Base-by-base conservation (phyloP, 306 rosid species). In the Erythrophleum fordii region DNA sequence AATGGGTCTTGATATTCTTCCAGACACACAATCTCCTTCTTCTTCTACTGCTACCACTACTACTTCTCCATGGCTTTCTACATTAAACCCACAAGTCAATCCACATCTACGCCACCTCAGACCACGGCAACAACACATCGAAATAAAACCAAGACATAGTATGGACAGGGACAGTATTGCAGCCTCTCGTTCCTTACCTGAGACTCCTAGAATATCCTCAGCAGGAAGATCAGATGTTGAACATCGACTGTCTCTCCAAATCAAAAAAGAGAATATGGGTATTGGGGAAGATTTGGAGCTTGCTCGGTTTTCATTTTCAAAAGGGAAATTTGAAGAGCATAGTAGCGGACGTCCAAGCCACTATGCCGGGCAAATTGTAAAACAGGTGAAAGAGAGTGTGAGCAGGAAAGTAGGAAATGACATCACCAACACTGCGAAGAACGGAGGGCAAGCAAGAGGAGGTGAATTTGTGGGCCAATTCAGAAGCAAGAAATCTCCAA, bases 1-100 rank as follows among this genome's bases (percentile, higher is more conserved):
- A 51, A 95, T 95, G 99, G 99, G 98, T 73, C 93, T 95, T 44
- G 99, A 95, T 72, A 93, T 89, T 85, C 97, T 95, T 75, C 98
- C 98, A 4, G 97, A 85, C 49, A 45, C 86, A 52, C 69, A 73
- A 25, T 86, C 92, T 59, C 89, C 95, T 3, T 73, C 77, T 31
- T 71, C 89, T 55, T 72, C 81, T 11, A 75, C 89, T 4, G 12
- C 67, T 14, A 56, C 90, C 39, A 80, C 90, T 8, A 68, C 78
- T 31, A 77, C 80, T 55, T 66, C 76, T 72, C 78, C 90, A 25
- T 73, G 84, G 45, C 46, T 77, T 76, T 46, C 87, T 20, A 81
- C 86, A 58, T 23, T 35, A 11, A 58, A 58, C 7, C 25, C 18
- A 25, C 64, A 25, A 0, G 65, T 12, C 5, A 56, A 56, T 23